Evolutionary conservation across 306 rosid genomes (phyloP), one percentile per base, ranked within the genome.

Genomic region (Fragaria vesca): DNA sequence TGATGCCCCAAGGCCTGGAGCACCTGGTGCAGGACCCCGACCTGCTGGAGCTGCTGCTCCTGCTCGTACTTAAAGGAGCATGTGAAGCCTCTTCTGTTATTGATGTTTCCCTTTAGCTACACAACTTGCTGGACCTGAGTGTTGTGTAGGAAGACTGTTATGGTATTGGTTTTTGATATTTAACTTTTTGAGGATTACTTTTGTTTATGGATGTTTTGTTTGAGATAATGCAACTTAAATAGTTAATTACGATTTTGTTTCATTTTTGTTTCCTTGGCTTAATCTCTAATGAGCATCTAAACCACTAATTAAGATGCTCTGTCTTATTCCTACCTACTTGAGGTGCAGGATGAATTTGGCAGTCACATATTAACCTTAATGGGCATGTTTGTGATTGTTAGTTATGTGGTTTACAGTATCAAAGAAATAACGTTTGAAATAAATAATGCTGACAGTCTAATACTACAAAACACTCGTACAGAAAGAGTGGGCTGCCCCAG

Each of bases 11-110:
- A 88, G 92, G 83, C 91, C 96, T 1, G 93, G 93, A 32, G 93
- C 84, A 73, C 96, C 96, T 32, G 93, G 96, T 34, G 89, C 82
- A 73, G 90, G 85, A 4, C 89, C 96, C 26, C 90, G 93, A 38
- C 85, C 91, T 48, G 86, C 88, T 48, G 96, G 90, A 51, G 83
- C 36, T 3, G 85, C 70, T 20, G 85, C 69, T 55, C 85, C 96
- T 34, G 80, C 79, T 28, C 93, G 91, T 15, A 5, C 85, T 65
- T 91, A 67, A 75, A 51, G 1, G 10, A 54, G 57, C 58, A 16
- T 42, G 1, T 40, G 45, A 15, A 3, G 51, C 45, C 30, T 45
- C 47, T 24, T 73, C 0, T 16, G 57, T 2, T n/a, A 8, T 73
- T 5, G 16, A 30, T 4, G 36, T 38, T 24, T 21, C 40, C 45